phyloP scores from a whole-genome alignment of 129 eudicot species.

The Lactuca saligna region DNA sequence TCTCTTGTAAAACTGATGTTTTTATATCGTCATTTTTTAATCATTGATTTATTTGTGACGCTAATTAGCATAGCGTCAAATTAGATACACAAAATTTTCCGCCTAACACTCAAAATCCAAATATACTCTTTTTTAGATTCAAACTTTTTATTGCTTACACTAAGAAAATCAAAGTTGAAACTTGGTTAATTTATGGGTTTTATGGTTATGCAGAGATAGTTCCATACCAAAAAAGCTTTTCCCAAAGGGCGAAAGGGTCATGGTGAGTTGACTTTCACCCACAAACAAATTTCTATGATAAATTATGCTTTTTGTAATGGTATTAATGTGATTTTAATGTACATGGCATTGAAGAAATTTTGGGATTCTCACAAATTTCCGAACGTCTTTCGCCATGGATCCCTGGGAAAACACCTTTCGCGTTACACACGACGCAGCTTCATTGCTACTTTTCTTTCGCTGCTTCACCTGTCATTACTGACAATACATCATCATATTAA shows the following conservation, averaged over 20 bases:
- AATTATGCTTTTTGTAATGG: neutral
- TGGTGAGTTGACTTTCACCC: conserved; percentile 32
- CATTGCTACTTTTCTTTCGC: conserved; percentile 94
- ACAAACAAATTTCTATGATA: neutral
- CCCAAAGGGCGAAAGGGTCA: conserved; percentile 54
- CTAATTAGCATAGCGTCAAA: neutral
- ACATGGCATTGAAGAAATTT: conserved; percentile 51
- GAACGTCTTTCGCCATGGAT: conserved; percentile 76
- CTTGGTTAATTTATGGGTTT: conserved; percentile 8
- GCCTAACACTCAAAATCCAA: too few relatives aligned
- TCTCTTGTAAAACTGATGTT: neutral
- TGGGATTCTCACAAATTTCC: conserved; percentile 58
- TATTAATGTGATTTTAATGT: conserved; percentile 3
- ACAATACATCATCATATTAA: neutral
- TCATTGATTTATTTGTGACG: neutral
- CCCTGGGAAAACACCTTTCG: conserved; percentile 66
- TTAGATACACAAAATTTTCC: neutral
- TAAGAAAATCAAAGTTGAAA: neutral
- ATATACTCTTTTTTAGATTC: too few relatives aligned
- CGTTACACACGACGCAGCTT: conserved; percentile 78
- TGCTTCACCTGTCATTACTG: conserved; percentile 69
- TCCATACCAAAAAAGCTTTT: conserved; percentile 49
- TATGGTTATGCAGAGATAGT: conserved; percentile 30
- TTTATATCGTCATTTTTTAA: neutral
- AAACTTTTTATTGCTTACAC: too few relatives aligned